Conservation (phyloP, 2,329 filamentous ascomycete genomes). For the Pyrenophora graminea region DNA sequence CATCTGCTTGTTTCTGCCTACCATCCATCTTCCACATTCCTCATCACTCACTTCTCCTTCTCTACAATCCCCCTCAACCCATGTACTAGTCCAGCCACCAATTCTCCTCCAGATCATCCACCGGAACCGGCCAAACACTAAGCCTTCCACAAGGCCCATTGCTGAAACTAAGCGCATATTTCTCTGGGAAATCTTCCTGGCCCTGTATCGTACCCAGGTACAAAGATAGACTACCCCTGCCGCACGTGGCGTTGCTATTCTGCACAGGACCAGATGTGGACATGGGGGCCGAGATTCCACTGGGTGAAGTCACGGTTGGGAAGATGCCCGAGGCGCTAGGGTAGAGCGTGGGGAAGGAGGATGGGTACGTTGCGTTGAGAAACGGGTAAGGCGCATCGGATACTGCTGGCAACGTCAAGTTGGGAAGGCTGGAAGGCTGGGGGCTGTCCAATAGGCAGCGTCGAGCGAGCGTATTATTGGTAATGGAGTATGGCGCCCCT, state of each 20-base stretch:
- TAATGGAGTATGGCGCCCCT: too few relatives aligned
- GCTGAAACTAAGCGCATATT: conserved; percentile 22
- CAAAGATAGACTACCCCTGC: conserved; percentile 18
- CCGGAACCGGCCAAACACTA: conserved; percentile 17
- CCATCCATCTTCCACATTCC: too few relatives aligned
- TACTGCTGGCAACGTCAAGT: background rate
- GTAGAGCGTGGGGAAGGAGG: conserved; percentile 2
- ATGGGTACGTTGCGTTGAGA: background rate
- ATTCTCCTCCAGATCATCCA: conserved; percentile 1
- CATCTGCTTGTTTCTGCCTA: background rate
- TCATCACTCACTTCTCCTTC: too few relatives aligned
- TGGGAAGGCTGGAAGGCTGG: too few relatives aligned
- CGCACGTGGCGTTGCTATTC: conserved; percentile 11
- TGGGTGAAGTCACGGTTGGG: conserved; percentile 6
- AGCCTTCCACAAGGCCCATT: conserved; percentile 33
- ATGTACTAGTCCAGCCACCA: background rate
- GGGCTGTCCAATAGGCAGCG: too few relatives aligned
- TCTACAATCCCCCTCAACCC: too few relatives aligned
- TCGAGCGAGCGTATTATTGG: too few relatives aligned
- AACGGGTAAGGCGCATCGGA: conserved; percentile 6
- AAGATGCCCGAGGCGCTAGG: conserved; percentile 6
- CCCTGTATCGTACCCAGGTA: conserved; percentile 29
- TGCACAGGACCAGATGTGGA: conserved; percentile 2
- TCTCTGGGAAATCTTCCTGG: conserved; percentile 15
- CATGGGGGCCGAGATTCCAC: background rate